Evolutionary conservation across 23 red algal genomes (phyloP).

Genomic region (Gracilaria domingensis): DNA sequence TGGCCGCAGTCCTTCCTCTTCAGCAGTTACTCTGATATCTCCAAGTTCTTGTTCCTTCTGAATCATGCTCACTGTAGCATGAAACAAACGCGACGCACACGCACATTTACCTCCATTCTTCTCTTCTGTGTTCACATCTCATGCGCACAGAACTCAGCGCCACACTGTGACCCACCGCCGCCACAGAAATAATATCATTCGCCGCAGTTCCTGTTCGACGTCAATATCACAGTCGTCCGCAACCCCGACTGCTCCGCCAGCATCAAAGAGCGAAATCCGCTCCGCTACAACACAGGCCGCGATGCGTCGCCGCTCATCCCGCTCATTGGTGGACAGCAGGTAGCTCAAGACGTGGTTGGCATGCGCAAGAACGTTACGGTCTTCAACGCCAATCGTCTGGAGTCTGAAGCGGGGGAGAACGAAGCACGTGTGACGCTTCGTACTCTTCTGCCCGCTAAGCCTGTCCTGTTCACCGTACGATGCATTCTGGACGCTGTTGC

Average conservation of each 20-base stretch:
- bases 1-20: too few relatives aligned
- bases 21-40: too few relatives aligned
- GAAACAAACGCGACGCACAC: too few relatives aligned
- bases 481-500: constrained; percentile 16
- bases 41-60: too few relatives aligned
- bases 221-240: constrained; percentile 49
- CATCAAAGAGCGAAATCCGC: constrained; percentile 28
- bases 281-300: constrained; percentile 30
- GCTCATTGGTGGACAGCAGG: constrained; percentile 23
- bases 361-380: not conserved
- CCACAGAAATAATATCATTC: constrained; percentile 7
- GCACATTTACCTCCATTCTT: too few relatives aligned
- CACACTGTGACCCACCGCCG: too few relatives aligned
- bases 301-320: constrained; percentile 14
- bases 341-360: constrained; percentile 6
- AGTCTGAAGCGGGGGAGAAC: not conserved
- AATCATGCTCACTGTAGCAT: too few relatives aligned
- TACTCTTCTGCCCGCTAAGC: not conserved
- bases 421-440: constrained; percentile 14
- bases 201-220: constrained; percentile 11
- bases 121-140: too few relatives aligned
- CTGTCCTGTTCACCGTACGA: constrained; percentile 21
- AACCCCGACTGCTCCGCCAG: constrained; percentile 18
- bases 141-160: too few relatives aligned
- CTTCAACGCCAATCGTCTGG: not conserved